These are phyloP conservation scores for Macrophomina pseudophaseolina DNA, from an alignment of 2,329 filamentous ascomycete species.

Conservation along the genomic window DNA sequence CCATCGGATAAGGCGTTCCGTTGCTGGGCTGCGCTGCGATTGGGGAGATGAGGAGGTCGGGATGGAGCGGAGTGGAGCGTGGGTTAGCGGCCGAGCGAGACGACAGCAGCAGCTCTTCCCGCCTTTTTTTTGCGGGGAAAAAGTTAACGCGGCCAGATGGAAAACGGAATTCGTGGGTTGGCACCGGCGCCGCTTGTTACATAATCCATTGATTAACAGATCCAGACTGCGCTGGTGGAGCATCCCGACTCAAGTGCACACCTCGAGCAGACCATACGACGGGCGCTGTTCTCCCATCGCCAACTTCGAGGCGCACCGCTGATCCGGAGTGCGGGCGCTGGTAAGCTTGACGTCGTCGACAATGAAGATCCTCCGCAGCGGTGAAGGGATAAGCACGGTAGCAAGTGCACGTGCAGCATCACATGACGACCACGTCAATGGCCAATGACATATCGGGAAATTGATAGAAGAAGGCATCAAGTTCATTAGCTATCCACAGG, in stretches of 20 bases:
- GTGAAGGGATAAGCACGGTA: slow-evolving; percentile 5
- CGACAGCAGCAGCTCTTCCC: background rate
- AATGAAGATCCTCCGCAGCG: slow-evolving; percentile 11
- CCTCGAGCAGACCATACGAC: too few species aligned
- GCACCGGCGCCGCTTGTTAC: background rate
- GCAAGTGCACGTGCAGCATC: background rate
- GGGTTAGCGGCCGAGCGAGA: slow-evolving; percentile 14
- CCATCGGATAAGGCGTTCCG: slow-evolving; percentile 21
- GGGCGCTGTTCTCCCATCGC: too few species aligned
- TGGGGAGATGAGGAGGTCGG: background rate
- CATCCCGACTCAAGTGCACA: background rate
- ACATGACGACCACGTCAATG: slow-evolving; percentile 20
- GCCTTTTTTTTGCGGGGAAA: slow-evolving; percentile 17
- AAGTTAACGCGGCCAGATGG: background rate
- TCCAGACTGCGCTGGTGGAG: background rate
- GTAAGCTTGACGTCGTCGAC: slow-evolving; percentile 12
- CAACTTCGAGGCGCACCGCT: background rate
- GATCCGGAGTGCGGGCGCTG: background rate
- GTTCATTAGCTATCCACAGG: slow-evolving; percentile 48
- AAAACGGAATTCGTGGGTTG: background rate
- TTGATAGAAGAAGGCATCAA: slow-evolving; percentile 25
- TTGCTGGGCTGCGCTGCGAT: background rate
- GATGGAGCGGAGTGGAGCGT: slow-evolving; percentile 14
- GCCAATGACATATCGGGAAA: slow-evolving; percentile 2
- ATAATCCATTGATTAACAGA: slow-evolving; percentile 1